Base-by-base conservation (phyloP, 2,329 filamentous ascomycete genomes). In the Phyllosticta paracitricarpa region DNA sequence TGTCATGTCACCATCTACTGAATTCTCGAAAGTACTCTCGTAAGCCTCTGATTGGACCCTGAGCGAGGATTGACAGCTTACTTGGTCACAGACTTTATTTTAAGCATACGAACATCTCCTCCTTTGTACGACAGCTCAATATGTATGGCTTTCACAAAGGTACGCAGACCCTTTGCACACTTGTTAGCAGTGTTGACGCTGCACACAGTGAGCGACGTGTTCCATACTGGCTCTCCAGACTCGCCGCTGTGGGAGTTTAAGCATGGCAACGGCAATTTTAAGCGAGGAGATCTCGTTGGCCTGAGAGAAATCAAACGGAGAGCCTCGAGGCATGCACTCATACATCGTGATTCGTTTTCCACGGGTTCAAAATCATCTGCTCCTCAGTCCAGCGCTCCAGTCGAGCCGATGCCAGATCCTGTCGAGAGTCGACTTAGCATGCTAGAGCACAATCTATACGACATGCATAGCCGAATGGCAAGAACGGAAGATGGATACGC, bases 61-160 rank as follows among this genome's bases (percentile, higher is more conserved):
- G 58, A 56, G 54, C 58, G 28, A 24, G 51, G 25, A 22, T 40
- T 54, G 25, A 19, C 25, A 17, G 12, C 40, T 52, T 58, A 51
- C 54, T 30, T 8, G 28, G 14, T 19, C 35, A 64, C 69, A 96
- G 93, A 60, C 91, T 96, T 84, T 99, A 99, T 73, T 99, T 99
- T 75, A 99, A 99, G 71, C 94, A 99, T 73, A 99, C 93, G 67
- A 99, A 99, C 71, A 96, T 97, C 64, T 97, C 94, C 10, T 97
- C 94, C 0, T 99, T 99, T 73, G 94, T 99, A 57, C 86, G 94
- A 56, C 94, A 99, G 77, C 78, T 99, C 57, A 99, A 99, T 73
- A 99, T 99, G 94, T 99, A 99, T 69, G 94, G 94, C 6, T 99
- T 99, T 75, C 94, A 99, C 73, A 99, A 99, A 89, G 92, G 92